A percentile compares a stretch with the other conserved stretches of the same genome.
Evolutionary conservation across 306 rosid genomes (phyloP).

Genomic region (Gynostemma pentaphyllum): DNA sequence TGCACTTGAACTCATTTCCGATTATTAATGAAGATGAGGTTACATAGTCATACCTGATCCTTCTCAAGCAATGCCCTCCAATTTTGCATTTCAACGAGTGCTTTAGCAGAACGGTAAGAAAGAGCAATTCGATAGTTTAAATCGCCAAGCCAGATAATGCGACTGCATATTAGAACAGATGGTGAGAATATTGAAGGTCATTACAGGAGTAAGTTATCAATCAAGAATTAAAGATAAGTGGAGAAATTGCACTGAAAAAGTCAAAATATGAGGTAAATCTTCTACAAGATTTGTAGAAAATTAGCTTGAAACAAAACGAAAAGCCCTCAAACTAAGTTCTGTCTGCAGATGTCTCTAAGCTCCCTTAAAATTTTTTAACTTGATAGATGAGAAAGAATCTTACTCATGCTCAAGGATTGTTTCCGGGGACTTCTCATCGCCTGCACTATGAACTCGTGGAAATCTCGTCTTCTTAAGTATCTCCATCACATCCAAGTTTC

Average conservation of each 20-base stretch:
- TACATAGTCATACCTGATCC: slow-evolving; percentile 59
- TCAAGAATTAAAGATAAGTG: too few relatives aligned
- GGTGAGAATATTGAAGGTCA: neutral
- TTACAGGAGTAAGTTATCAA: neutral
- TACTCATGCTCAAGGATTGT: slow-evolving; percentile 98
- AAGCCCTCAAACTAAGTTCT: neutral
- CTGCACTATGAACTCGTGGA: slow-evolving; percentile 65
- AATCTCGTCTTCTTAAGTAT: slow-evolving; percentile 90
- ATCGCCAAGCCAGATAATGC: slow-evolving; percentile 99
- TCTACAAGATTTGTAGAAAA: neutral
- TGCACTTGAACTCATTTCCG: neutral
- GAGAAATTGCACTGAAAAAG: neutral
- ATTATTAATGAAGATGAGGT: slow-evolving; percentile 2
- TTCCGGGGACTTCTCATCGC: slow-evolving; percentile 76
- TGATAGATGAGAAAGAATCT: slow-evolving; percentile 10
- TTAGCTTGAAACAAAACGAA: neutral
- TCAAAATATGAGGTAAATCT: neutral
- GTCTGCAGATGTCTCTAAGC: neutral
- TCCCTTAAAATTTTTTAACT: neutral
- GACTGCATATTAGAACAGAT: slow-evolving; percentile 35
- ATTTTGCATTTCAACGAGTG: slow-evolving; percentile 98
- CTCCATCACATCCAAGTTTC: slow-evolving; percentile 95
- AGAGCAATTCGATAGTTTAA: slow-evolving; percentile 90
- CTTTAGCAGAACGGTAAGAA: slow-evolving; percentile 86
- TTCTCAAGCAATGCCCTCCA: slow-evolving; percentile 97